Evolutionary conservation across 495 filamentous ascomycete species (phyloP), one percentile per base, ranked within the genome.

Genomic region (Aspergillus steynii): DNA sequence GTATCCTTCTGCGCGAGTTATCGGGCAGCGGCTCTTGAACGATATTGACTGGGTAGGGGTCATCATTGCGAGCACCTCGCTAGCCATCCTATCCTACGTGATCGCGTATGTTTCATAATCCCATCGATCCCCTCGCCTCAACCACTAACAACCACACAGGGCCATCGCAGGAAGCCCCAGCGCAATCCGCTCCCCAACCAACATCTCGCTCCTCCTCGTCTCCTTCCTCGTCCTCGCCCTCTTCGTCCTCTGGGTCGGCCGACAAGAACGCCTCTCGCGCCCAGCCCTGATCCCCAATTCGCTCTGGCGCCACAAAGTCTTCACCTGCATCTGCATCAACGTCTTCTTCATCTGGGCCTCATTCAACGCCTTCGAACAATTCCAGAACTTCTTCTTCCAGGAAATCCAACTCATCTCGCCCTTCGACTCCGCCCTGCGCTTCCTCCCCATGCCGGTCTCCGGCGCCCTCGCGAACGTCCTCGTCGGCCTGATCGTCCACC

Each of bases 351-450:
- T 70, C 15, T 83, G 79, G 74, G 82, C 77, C 4, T 65, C 71
- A 3, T 78, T 85, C 66, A 82, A 85, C 61, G 74, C 77, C 6
- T 66, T 82, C 42, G 74, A 83, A 58, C 73, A 76, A 45, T 75
- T 82, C 29, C 69, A 77, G 2, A 79, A 74, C n/a, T 68, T 86
- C 46, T 82, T 74, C 62, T 86, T 83, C 70, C 82, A 87, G 64
- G 59, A 78, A 4, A 72, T 83, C 6, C 81, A 85, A 59, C 20
- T 63, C 3, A 64, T 82, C 5, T 70, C 68, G 6, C 68, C 77
- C 15, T 65, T 77, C 14, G 69, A 77, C 58, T 71, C 73, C 0
- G 80, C 81, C 1, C 54, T 73, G 7, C 69, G 62, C 20, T 71
- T 75, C 32, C 49, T 74, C 2, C 72, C 74, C 5, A 56, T 58